Percentiles rank a stretch among this genome's conserved stretches.
Conservation (phyloP, 2,329 filamentous ascomycete species). For the Cordyceps pruinosa region DNA sequence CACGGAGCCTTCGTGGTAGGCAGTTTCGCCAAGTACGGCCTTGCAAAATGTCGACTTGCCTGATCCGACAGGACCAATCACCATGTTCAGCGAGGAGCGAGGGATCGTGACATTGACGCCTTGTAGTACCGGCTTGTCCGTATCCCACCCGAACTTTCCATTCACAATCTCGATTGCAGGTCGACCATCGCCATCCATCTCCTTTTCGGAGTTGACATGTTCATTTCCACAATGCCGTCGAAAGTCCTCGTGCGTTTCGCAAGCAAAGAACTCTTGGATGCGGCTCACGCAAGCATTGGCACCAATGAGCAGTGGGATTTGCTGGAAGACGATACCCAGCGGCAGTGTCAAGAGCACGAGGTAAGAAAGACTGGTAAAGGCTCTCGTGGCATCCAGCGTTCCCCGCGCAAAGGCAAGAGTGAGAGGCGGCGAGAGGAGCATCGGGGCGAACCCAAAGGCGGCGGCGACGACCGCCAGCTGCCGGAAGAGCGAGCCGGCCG, state of each 20-base stretch:
- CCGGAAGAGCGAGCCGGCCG: constrained; percentile 15
- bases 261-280: constrained; percentile 13
- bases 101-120: constrained; percentile 18
- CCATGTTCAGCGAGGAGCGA: constrained; percentile 22
- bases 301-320: constrained; percentile 5
- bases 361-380: constrained; percentile 18
- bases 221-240: constrained; percentile 8
- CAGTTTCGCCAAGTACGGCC: background rate
- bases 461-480: constrained; percentile 10
- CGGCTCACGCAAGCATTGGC: constrained; percentile 8
- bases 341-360: constrained; percentile 16
- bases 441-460: constrained; percentile 23
- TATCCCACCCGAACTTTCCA: constrained; percentile 21
- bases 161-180: background rate
- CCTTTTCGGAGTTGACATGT: background rate
- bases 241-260: constrained; percentile 12
- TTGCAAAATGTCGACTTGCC: constrained; percentile 17
- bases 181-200: background rate
- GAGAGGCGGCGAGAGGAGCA: constrained; percentile 23
- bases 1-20: background rate
- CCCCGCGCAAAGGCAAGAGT: constrained; percentile 18
- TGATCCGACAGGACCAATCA: constrained; percentile 31
- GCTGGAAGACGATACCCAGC: constrained; percentile 13
- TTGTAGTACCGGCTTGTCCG: constrained; percentile 15
- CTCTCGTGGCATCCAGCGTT: constrained; percentile 15